Conservation (phyloP, 2,329 filamentous ascomycete genomes). For the Colletotrichum gigasporum region DNA sequence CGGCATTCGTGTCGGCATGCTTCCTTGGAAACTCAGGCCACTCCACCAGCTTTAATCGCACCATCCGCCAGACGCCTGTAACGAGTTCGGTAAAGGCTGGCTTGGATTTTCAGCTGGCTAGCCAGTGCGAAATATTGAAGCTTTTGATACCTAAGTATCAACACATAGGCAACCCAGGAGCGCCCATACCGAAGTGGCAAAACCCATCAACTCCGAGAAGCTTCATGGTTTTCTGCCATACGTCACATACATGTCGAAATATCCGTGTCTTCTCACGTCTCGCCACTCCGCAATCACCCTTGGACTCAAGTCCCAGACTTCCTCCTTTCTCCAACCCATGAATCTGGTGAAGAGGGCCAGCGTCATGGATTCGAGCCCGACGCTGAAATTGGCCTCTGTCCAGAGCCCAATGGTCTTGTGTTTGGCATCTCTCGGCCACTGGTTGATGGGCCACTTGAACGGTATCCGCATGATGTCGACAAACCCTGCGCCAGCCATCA, state of each 20-base stretch:
- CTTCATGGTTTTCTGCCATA: constrained; percentile 30
- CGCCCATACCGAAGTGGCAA: no score
- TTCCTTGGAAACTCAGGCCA: neutral
- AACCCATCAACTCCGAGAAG: neutral
- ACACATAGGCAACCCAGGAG: no score
- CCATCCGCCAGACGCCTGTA: no score
- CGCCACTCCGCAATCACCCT: constrained; percentile 31
- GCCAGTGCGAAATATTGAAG: no score
- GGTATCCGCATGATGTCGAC: constrained; percentile 36
- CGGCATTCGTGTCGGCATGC: constrained; percentile 1
- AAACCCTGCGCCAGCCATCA: constrained; percentile 37
- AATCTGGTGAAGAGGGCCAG: constrained; percentile 39
- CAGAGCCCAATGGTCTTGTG: constrained; percentile 38
- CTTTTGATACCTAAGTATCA: no score
- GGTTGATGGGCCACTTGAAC: constrained; percentile 40
- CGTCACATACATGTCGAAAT: constrained; percentile 34
- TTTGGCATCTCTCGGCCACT: constrained; percentile 38
- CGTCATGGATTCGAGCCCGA: constrained; percentile 37
- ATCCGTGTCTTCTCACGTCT: constrained; percentile 31
- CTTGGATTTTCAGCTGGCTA: no score
- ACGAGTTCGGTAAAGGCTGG: no score
- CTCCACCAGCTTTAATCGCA: no score
- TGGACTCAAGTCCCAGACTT: constrained; percentile 36
- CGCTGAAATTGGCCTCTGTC: constrained; percentile 35
- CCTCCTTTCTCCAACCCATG: constrained; percentile 38